Conservation (phyloP, 257 asterid species). For the Solanum appendiculatum region DNA sequence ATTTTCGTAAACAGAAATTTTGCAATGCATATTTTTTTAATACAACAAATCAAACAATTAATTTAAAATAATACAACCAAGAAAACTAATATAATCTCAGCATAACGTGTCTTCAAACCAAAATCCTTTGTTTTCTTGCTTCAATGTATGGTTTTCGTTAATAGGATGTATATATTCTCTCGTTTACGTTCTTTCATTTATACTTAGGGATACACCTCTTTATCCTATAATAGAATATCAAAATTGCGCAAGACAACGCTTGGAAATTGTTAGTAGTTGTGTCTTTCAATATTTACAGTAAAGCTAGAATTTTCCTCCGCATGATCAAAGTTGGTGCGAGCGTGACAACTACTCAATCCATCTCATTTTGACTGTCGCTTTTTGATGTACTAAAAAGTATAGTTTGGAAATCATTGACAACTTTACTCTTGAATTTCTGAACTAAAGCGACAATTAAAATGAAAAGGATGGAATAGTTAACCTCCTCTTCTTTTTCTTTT, state of each 20-base stretch:
- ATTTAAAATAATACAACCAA: not conserved
- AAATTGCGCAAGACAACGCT: not conserved
- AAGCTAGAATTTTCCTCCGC: not conserved
- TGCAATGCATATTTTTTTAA: fast-evolving
- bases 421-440: not conserved
- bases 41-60: fast-evolving
- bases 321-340: not conserved
- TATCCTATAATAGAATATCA: not conserved
- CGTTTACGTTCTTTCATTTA: not conserved
- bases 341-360: not conserved
- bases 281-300: too few relatives aligned
- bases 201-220: not conserved
- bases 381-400: fast-evolving
- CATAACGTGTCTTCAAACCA: not conserved
- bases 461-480: not conserved
- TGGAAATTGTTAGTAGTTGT: not conserved
- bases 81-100: not conserved
- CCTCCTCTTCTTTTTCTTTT: too few relatives aligned
- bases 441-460: not conserved
- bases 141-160: not conserved
- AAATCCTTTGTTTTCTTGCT: not conserved
- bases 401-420: not conserved
- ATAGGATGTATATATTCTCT: not conserved
- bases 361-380: not conserved
- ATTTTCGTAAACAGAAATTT: not conserved